Base-by-base conservation (phyloP, 2,329 filamentous ascomycete genomes). In the Aspergillus vadensis region DNA sequence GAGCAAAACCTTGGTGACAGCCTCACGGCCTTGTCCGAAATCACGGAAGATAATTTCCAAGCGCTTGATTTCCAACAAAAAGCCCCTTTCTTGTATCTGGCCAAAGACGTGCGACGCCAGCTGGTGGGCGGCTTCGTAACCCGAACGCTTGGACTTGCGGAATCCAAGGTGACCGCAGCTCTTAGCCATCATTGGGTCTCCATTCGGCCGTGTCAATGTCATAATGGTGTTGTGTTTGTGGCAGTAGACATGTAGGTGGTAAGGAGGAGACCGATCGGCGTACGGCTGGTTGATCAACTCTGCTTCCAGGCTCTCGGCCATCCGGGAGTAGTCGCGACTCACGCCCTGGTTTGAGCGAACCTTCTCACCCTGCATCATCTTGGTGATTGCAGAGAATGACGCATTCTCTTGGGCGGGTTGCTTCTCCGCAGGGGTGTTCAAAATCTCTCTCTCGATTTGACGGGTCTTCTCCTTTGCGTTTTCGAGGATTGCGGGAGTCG, bases 211-310 rank as follows among this genome's bases (percentile, higher is more conserved):
- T 21, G 92, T 91, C 67, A 97, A 86, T 1, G 93, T 97, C 70
- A 99, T 85, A 78, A 98, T 92, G 19, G 91, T 95, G 81, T 99
- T 99, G 85, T 97, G 95, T 80, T 92, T 96, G 75, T 91, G 89
- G 27, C 90, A 81, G 79, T 87, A 94, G 75, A 99, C 83, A 80
- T 97, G 91, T 65, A 99, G 84, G 75, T 96, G 92, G 80, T 92
- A 92, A 2, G 91, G 89, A 69, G 74, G 74, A 49, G 67, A 63
- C 39, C 70, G 70, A 58, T 76, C 74, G 65, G 70, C 67, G 62
- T 77, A 77, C 27, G 74, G 73, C 51, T 72, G 63, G 59, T 67
- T 72, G 62, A 74, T 68, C 69, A 76, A 69, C 54, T 73, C 70
- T 56, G 69, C 67, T 69, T 76, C 74, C 41, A 75, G 51, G 55